Evolutionary conservation across 177 flowering plant genomes (phyloP).

Genomic region (Telopea speciosissima): DNA sequence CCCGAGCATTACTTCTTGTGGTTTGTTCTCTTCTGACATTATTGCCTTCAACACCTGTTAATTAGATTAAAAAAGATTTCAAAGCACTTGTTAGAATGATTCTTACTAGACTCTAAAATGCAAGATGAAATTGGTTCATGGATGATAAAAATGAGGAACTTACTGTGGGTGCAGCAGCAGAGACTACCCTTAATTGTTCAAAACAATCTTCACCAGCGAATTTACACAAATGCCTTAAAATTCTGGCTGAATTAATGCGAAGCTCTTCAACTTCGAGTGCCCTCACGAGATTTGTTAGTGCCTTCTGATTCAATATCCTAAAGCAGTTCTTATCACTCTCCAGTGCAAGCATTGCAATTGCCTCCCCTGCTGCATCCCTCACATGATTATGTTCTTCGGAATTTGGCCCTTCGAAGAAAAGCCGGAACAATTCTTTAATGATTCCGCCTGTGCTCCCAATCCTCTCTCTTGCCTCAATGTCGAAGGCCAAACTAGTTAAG

Average conservation of each 20-base stretch:
- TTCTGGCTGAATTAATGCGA: slow-evolving; percentile 58
- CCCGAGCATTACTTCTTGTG: slow-evolving; percentile 89
- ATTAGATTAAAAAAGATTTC: neutral
- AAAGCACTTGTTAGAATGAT: slow-evolving; percentile 8
- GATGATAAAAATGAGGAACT: slow-evolving; percentile 29
- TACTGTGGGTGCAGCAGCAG: slow-evolving; percentile 58
- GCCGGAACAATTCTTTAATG: slow-evolving; percentile 47
- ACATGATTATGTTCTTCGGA: slow-evolving; percentile 31
- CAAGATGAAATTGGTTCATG: slow-evolving; percentile 9
- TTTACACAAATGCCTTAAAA: slow-evolving; percentile 61
- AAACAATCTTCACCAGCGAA: slow-evolving; percentile 48
- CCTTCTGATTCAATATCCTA: slow-evolving; percentile 40
- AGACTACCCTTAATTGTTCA: slow-evolving; percentile 34
- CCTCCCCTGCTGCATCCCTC: slow-evolving; percentile 73
- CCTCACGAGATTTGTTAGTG: slow-evolving; percentile 36
- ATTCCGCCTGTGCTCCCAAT: slow-evolving; percentile 88
- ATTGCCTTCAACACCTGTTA: slow-evolving; percentile 65
- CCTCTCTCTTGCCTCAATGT: slow-evolving; percentile 73
- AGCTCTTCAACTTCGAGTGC: slow-evolving; percentile 46
- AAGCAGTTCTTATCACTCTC: slow-evolving; percentile 59
- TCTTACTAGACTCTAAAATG: neutral
- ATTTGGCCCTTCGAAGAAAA: slow-evolving; percentile 43
- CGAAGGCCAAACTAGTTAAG: slow-evolving; percentile 62
- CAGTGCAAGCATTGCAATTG: slow-evolving; percentile 69
- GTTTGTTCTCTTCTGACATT: slow-evolving; percentile 49